Percentiles rank a stretch among this genome's conserved stretches.
These are phyloP conservation scores for Amanita rimosa DNA, from an alignment of 768 basidiomycete genomes.

Conservation along the genomic window DNA sequence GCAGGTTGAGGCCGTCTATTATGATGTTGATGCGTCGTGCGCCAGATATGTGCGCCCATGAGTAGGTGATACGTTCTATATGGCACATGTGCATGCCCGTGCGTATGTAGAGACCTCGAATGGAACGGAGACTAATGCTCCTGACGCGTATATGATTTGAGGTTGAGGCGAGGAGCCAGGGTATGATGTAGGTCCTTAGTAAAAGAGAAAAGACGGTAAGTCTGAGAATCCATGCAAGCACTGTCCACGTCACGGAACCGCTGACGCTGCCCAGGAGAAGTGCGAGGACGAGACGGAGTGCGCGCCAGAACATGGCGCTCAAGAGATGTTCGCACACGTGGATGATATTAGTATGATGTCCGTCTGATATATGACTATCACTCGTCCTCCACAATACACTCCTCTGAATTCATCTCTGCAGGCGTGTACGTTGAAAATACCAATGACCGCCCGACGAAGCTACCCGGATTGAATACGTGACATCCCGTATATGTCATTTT, in stretches of 20 bases:
- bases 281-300: slow-evolving; percentile 10
- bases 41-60: slow-evolving; percentile 34
- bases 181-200: slow-evolving; percentile 55
- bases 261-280: slow-evolving; percentile 21
- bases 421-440: slow-evolving; percentile 90
- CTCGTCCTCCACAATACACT: slow-evolving; percentile 37
- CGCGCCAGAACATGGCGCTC: background rate
- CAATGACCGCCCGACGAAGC: slow-evolving; percentile 74
- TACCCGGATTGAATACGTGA: slow-evolving; percentile 97
- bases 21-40: slow-evolving; percentile 50
- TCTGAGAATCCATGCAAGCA: slow-evolving; percentile 40
- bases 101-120: slow-evolving; percentile 65
- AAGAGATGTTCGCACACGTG: background rate
- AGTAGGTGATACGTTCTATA: slow-evolving; percentile 64
- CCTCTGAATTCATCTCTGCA: slow-evolving; percentile 73
- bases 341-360: no score
- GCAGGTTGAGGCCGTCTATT: slow-evolving; percentile 49
- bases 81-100: slow-evolving; percentile 41
- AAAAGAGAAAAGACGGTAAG: slow-evolving; percentile 43
- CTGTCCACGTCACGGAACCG: slow-evolving; percentile 24
- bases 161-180: slow-evolving; percentile 47
- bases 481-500: slow-evolving; percentile 96
- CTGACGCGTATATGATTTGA: slow-evolving; percentile 59
- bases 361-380: no score
- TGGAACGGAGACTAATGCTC: slow-evolving; percentile 66